Evolutionary conservation across 2,329 filamentous ascomycete genomes (phyloP).

Genomic region (Aotearoamyces nothofagi): DNA sequence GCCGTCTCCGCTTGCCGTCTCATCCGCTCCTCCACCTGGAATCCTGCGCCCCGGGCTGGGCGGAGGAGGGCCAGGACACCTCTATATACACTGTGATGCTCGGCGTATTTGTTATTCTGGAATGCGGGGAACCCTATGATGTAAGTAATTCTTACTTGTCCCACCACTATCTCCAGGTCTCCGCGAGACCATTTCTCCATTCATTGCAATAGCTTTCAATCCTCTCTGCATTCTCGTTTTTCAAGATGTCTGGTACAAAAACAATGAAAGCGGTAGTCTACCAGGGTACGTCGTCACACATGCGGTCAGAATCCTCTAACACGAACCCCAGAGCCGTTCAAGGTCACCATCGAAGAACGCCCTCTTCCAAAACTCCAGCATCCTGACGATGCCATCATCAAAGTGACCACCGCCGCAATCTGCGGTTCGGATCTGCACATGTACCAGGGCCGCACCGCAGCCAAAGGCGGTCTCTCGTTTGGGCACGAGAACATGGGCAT

Average conservation of each 20-base stretch:
- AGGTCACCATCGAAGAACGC: constrained; percentile 44
- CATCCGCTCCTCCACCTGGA: too few relatives aligned
- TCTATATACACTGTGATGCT: too few relatives aligned
- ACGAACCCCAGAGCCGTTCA: constrained; percentile 11
- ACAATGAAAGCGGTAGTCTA: constrained; percentile 14
- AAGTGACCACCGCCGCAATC: constrained; percentile 36
- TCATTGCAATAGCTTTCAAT: too few relatives aligned
- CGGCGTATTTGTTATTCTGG: too few relatives aligned
- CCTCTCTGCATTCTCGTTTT: constrained; percentile 1
- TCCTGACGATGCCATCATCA: constrained; percentile 49
- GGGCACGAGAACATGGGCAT: constrained; percentile 48
- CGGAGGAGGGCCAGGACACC: too few relatives aligned
- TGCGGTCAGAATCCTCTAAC: not conserved
- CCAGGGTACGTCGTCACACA: constrained; percentile 7
- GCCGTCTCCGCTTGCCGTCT: too few relatives aligned
- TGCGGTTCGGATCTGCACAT: constrained; percentile 27
- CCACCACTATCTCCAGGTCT: too few relatives aligned
- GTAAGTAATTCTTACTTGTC: too few relatives aligned
- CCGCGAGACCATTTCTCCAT: too few relatives aligned
- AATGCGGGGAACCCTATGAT: too few relatives aligned
- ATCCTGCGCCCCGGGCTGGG: too few relatives aligned
- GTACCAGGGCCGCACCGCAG: constrained; percentile 51
- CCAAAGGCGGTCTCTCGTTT: constrained; percentile 45
- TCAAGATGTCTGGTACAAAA: constrained; percentile 10
- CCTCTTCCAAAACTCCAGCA: constrained; percentile 42